Conservation (phyloP, 306 rosid genomes). For the Citrullus mucosospermus region DNA sequence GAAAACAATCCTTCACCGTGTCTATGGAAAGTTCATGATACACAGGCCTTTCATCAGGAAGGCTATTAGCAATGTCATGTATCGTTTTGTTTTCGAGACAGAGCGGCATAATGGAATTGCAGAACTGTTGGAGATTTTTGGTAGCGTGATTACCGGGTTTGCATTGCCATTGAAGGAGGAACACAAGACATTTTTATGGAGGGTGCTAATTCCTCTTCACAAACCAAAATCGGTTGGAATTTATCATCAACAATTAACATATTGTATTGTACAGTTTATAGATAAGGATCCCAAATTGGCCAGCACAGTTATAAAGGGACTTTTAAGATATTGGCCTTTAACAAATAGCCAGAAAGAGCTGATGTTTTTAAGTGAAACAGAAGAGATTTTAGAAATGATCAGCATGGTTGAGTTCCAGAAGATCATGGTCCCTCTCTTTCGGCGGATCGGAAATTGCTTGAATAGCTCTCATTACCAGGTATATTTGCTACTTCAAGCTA, state of each 20-base stretch:
- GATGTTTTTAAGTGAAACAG: conserved; percentile 90
- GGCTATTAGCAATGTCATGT: conserved; percentile 78
- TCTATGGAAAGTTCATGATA: conserved; percentile 93
- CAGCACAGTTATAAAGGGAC: conserved; percentile 66
- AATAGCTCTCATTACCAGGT: conserved; percentile 95
- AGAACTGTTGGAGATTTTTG: conserved; percentile 90
- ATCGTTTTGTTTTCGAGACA: conserved; percentile 76
- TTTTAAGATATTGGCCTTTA: conserved; percentile 89
- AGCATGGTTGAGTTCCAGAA: conserved; percentile 77
- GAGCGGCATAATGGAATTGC: conserved; percentile 94
- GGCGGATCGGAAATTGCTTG: conserved; percentile 58
- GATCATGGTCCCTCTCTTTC: conserved; percentile 73
- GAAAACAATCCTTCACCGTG: conserved; percentile 85
- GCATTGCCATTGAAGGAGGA: conserved; percentile 97
- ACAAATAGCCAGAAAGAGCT: conserved; percentile 98
- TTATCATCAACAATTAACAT: conserved; percentile 84
- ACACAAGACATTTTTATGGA: conserved; percentile 72
- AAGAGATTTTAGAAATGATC: conserved; percentile 89
- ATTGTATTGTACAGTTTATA: conserved; percentile 82
- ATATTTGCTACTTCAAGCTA: background rate
- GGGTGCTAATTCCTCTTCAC: conserved; percentile 88
- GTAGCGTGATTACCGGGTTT: conserved; percentile 92
- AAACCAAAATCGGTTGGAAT: conserved; percentile 87
- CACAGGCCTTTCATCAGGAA: conserved; percentile 86
- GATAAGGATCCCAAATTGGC: conserved; percentile 90